Base-by-base conservation (phyloP, 371 early-diverging fungal species). In the Mucor lusitanicus region DNA sequence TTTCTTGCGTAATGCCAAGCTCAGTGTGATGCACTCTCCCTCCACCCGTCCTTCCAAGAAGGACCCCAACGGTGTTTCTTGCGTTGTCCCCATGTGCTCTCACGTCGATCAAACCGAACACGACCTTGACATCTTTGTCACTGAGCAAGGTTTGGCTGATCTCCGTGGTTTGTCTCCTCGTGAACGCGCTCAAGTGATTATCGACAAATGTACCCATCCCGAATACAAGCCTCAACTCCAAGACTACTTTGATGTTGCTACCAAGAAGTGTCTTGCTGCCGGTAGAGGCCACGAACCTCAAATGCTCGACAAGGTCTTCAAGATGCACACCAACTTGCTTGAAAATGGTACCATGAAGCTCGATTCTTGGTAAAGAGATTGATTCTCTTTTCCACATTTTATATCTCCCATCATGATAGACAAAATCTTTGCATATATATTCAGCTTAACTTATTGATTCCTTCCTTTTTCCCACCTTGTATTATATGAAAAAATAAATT, bases 281-380 rank as follows among this genome's bases (percentile, higher is more conserved):
- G 85, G 83, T 35, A 78, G 75, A 68, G 85, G 80, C 60, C 85
- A 85, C 67, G 76, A 85, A 69, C 85, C 85, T 57, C 85, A 85
- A 48, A 78, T 85, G 77, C 77, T 85, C 21, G 85, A 85, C 46
- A 82, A 79, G 72, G 85, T 83, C 11, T 85, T 85, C 72, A 82
- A 82, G 72, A 81, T 85, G 85, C 85, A 85, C 62, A 73, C 74
- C 58, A 83, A 83, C 75, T 70, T 82, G 57, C 46, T 85, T 70
- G 77, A 85, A 58, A 81, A 85, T n/a, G 81, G 81, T 30, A 82
- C 83, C 69, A 85, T 85, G 85, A 82, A 81, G 75, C 71, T 85
- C 56, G 77, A 82, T 9, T 79, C 80, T 44, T 85, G 85, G 85
- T 83, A 82, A 72, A 63, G 12, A 11, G 8, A n/a, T 44, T 19